Percentiles rank a stretch among this genome's conserved stretches.
Evolutionary conservation across 805 yeast species (phyloP).

Genomic region (Wickerhamiella musiphila): DNA sequence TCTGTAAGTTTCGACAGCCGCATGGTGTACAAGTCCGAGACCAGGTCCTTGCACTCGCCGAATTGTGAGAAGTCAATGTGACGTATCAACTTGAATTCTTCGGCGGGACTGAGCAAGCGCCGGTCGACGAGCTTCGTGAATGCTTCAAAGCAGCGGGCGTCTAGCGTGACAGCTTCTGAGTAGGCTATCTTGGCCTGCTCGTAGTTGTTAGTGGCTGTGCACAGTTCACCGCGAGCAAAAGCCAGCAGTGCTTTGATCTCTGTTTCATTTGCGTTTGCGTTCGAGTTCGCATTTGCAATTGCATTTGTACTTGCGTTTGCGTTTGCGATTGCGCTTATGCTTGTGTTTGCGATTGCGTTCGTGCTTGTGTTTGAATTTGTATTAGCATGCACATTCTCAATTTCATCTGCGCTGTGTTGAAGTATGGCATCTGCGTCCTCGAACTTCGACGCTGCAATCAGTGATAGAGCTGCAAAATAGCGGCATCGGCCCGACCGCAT

Average conservation of each 20-base stretch:
- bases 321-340: no score
- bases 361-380: no score
- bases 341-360: no score
- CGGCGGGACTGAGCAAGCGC: conserved; percentile 61
- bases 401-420: conserved; percentile 43
- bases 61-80: conserved; percentile 46
- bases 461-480: conserved; percentile 60
- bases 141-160: conserved; percentile 86
- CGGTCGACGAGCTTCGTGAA: conserved; percentile 60
- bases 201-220: conserved; percentile 65
- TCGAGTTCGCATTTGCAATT: conserved; percentile 3
- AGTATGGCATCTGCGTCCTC: conserved; percentile 79
- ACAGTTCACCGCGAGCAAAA: conserved; percentile 67
- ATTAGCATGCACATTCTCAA: not conserved
- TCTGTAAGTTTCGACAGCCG: conserved; percentile 54
- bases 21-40: conserved; percentile 59
- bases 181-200: conserved; percentile 75
- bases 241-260: conserved; percentile 56
- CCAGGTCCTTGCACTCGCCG: conserved; percentile 65
- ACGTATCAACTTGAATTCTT: conserved; percentile 31
- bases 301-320: no score
- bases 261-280: not conserved
- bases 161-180: conserved; percentile 71
- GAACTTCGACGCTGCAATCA: conserved; percentile 30
- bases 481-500: conserved; percentile 48